Conservation (phyloP, 257 asterid species). For the Nicotiana attenuata region DNA sequence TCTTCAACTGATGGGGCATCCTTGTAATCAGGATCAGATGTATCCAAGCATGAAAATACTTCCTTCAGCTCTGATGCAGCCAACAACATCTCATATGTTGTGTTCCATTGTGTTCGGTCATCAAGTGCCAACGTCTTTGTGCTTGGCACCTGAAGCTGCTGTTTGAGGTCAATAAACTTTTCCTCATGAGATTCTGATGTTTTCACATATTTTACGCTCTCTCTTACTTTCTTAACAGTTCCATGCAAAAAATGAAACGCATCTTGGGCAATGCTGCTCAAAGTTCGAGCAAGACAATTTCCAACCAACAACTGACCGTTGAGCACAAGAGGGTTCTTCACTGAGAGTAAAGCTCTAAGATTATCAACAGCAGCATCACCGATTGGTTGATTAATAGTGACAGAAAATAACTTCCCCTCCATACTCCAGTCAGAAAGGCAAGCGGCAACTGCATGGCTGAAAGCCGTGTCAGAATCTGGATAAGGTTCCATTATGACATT, state of each 20-base stretch:
- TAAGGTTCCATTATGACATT: conserved; percentile 84
- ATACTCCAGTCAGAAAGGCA: conserved; percentile 87
- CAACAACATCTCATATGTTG: conserved; percentile 83
- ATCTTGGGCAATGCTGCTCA: conserved; percentile 63
- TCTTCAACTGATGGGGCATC: conserved; percentile 56
- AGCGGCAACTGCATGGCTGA: conserved; percentile 85
- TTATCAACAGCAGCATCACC: conserved; percentile 57
- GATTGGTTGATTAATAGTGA: conserved; percentile 59
- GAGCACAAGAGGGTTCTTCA: conserved; percentile 73
- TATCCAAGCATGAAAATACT: conserved; percentile 79
- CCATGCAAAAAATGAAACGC: conserved; percentile 44
- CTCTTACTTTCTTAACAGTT: conserved; percentile 66
- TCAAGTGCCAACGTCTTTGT: conserved; percentile 63
- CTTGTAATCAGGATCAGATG: conserved; percentile 71
- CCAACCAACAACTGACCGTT: conserved; percentile 74
- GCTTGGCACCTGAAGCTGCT: conserved; percentile 90
- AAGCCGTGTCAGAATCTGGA: conserved; percentile 79
- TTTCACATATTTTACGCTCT: conserved; percentile 82
- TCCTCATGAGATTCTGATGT: conserved; percentile 80
- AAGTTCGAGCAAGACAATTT: conserved; percentile 73
- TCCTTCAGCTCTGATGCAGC: conserved; percentile 81
- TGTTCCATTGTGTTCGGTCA: conserved; percentile 78
- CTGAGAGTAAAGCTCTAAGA: conserved; percentile 73
- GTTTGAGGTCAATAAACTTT: conserved; percentile 71
- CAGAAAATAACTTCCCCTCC: conserved; percentile 81